phyloP scores from a whole-genome alignment of 495 filamentous ascomycete species.

The Hypoxylon crocopeplum region DNA sequence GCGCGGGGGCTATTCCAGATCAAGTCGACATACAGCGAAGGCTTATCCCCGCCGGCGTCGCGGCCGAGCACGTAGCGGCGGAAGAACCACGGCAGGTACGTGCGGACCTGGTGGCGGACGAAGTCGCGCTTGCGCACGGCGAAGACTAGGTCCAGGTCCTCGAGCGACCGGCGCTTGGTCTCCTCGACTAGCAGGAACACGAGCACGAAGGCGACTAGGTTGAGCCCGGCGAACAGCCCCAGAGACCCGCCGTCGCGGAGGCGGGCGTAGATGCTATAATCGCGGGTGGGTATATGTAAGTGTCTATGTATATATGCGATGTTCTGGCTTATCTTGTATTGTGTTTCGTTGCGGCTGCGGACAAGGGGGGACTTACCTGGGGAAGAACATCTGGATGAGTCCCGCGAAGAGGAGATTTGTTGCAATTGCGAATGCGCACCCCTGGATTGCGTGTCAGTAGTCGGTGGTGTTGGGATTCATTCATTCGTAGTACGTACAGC shows the following conservation, averaged over 20 bases:
- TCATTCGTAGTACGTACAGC: conserved; percentile 27
- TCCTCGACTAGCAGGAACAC: conserved; percentile 44
- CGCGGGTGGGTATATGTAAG: background rate
- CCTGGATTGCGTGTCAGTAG: conserved; percentile 23
- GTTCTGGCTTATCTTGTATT: too few species aligned
- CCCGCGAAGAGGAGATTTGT: conserved; percentile 45
- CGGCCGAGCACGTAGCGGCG: conserved; percentile 26
- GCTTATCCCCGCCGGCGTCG: background rate
- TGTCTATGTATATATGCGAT: too few species aligned
- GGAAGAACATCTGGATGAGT: conserved; percentile 47
- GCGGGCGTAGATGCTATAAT: conserved; percentile 18
- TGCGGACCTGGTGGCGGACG: conserved; percentile 34
- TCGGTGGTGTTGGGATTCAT: background rate
- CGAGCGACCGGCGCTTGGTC: conserved; percentile 40
- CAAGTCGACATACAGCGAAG: conserved; percentile 31
- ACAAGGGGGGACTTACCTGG: conserved; percentile 15
- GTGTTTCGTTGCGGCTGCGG: background rate
- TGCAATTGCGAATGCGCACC: conserved; percentile 44
- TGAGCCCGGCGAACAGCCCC: conserved; percentile 38
- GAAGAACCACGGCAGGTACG: conserved; percentile 43
- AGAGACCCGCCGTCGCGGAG: conserved; percentile 29
- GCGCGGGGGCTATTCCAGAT: conserved; percentile 31
- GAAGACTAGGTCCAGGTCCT: conserved; percentile 43
- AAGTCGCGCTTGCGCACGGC: conserved; percentile 40
- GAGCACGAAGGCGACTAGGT: conserved; percentile 41